Base-by-base conservation (phyloP, 129 eudicot species). In the Tanacetum coccineum region DNA sequence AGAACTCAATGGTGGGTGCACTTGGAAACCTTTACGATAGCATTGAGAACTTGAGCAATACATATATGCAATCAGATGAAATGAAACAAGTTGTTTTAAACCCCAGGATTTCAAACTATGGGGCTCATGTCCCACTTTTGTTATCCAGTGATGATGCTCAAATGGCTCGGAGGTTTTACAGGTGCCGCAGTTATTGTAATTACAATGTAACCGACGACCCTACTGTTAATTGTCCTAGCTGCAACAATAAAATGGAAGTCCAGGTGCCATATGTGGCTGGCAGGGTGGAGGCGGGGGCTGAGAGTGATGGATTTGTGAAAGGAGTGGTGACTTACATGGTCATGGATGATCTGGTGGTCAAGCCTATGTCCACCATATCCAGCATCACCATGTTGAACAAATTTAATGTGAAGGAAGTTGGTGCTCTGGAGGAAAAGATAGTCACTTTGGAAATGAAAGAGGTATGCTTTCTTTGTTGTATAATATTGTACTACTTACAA, bases 341-440 rank as follows among this genome's bases (percentile, higher is more conserved):
- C 1, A 32, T 84, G 86, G 89, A 78, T 72, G 75, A 84, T 64
- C 45, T 84, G 67, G 81, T 21, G 14, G 80, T 81, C 20, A 72
- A 50, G 73, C 86, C 86, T 0, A 81, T 77, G 86, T 84, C 89
- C 0, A 72, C 75, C 13, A 74, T 78, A 47, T 81, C 86, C 1
- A 45, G 79, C 49, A 75, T 84, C 15, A 32, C 77, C 11, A 19
- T 32, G 40, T 6, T 32, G 9, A 32, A 32, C 40, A 32, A 32
- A 8, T 32, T 32, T 2, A 32, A 32, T 32, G 9, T 6, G 0
- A 32, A 32, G 40, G 40, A 32, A 6, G 9, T 32, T 32, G 40
- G 40, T 32, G 52, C 13, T 3, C 70, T 84, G 30, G 75, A 80
- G 60, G 89, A 84, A 21, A 74, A 67, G 61, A 45, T 66, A 11